Percentiles rank a stretch among this genome's conserved stretches.
Conservation (phyloP, 805 yeast genomes). For the Candida tibetensis region DNA sequence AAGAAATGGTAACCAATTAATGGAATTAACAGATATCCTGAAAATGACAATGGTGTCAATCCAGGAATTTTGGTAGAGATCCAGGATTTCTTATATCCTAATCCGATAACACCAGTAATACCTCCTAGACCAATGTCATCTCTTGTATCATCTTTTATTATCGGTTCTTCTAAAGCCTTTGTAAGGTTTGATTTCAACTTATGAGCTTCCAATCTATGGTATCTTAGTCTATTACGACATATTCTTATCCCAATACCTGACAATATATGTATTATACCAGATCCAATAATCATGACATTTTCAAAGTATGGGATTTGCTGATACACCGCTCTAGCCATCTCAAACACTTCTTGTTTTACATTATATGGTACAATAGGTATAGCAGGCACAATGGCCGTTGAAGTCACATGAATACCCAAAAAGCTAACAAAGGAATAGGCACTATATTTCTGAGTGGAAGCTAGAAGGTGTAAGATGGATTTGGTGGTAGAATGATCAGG, state of each 20-base stretch:
- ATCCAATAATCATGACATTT: slow-evolving; percentile 43
- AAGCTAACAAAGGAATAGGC: slow-evolving; percentile 58
- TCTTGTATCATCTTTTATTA: slow-evolving; percentile 31
- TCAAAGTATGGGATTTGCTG: slow-evolving; percentile 52
- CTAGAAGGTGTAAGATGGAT: not conserved
- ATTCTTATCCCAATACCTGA: slow-evolving; percentile 51
- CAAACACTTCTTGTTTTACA: slow-evolving; percentile 51
- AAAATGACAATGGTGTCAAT: slow-evolving; percentile 52
- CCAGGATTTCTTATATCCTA: slow-evolving; percentile 50
- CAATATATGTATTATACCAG: slow-evolving; percentile 47
- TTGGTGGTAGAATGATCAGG: slow-evolving; percentile 1
- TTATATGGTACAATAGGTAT: slow-evolving; percentile 34
- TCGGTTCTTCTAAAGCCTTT: slow-evolving; percentile 13
- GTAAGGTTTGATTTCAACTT: slow-evolving; percentile 4
- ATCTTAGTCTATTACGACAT: slow-evolving; percentile 22
- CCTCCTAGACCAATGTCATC: slow-evolving; percentile 63
- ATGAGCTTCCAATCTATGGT: slow-evolving; percentile 21
- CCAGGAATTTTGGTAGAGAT: slow-evolving; percentile 42
- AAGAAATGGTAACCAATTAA: slow-evolving; percentile 45
- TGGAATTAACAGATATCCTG: slow-evolving; percentile 56
- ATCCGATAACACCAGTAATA: slow-evolving; percentile 50
- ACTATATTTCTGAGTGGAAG: slow-evolving; percentile 53
- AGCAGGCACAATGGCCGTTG: slow-evolving; percentile 55
- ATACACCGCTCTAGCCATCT: slow-evolving; percentile 60
- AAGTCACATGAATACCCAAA: slow-evolving; percentile 53